phyloP scores from a whole-genome alignment of 176 grass and related monocot species.

The Aegilops umbellulata region DNA sequence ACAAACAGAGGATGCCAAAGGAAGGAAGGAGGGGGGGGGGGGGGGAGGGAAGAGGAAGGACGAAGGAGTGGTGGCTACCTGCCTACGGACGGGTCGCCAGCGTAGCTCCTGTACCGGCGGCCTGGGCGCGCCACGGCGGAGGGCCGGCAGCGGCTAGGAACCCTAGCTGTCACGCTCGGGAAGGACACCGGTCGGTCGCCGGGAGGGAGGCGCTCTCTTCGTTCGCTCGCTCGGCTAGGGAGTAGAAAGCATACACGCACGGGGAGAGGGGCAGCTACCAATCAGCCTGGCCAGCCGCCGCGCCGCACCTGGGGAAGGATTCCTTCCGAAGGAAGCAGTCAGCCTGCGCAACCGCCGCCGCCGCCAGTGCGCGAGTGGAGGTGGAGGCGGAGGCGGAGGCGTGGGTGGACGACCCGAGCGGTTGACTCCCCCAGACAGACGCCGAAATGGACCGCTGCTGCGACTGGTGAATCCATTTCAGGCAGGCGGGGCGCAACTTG shows the following conservation, averaged over 20 bases:
- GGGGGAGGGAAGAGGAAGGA: too few relatives aligned
- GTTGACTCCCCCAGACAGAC: constrained; percentile 29
- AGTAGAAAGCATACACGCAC: not conserved
- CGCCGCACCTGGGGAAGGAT: too few relatives aligned
- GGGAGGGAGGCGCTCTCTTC: not conserved
- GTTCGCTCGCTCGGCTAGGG: not conserved
- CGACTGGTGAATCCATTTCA: constrained; percentile 22
- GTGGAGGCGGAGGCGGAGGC: not conserved
- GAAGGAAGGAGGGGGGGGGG: too few relatives aligned
- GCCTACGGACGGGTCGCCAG: too few relatives aligned
- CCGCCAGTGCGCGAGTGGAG: not conserved
- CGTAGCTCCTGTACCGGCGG: too few relatives aligned
- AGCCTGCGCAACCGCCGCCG: not conserved
- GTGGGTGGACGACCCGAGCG: constrained; percentile 15
- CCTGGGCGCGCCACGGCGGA: too few relatives aligned
- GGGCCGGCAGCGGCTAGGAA: too few relatives aligned
- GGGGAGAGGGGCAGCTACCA: not conserved
- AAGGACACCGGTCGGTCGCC: not conserved
- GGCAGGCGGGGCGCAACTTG: not conserved
- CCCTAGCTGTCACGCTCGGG: not conserved
- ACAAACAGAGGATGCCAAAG: too few relatives aligned
- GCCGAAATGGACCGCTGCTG: constrained; percentile 17
- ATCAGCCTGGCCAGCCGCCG: too few relatives aligned
- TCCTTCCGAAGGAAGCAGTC: not conserved
- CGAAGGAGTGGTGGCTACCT: too few relatives aligned